phyloP scores from a whole-genome alignment of 495 filamentous ascomycete species.

The Podospora tetraspora region DNA sequence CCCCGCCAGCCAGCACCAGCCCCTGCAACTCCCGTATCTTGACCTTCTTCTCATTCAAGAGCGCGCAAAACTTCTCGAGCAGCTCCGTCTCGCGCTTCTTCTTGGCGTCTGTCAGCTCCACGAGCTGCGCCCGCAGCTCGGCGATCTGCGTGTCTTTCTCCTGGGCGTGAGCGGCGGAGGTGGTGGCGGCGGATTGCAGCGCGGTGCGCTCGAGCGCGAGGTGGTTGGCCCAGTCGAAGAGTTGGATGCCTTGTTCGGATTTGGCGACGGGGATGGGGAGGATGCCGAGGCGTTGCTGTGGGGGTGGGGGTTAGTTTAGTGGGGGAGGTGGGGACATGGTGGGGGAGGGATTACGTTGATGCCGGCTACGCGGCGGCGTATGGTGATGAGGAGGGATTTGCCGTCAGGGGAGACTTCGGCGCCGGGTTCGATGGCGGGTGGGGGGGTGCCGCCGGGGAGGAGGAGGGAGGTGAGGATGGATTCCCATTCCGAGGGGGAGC shows the following conservation, averaged over 20 bases:
- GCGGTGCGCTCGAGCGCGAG: conserved; percentile 29
- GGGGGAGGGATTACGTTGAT: conserved; percentile 33
- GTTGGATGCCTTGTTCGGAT: conserved; percentile 59
- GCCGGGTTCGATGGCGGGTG: conserved; percentile 38
- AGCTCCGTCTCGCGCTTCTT: conserved; percentile 63
- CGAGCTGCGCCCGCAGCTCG: conserved; percentile 52
- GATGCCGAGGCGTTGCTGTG: conserved; percentile 61
- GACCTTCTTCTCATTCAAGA: conserved; percentile 86
- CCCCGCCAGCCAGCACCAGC: conserved; percentile 36
- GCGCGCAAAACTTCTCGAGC: conserved; percentile 61
- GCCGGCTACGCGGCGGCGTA: conserved; percentile 42
- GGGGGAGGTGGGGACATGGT: conserved; percentile 13
- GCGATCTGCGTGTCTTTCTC: conserved; percentile 41
- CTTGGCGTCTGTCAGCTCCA: conserved; percentile 62
- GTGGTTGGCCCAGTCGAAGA: conserved; percentile 66
- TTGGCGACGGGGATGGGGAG: conserved; percentile 53
- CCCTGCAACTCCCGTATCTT: conserved; percentile 82
- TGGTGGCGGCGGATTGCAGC: conserved; percentile 37
- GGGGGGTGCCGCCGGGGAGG: conserved; percentile 15
- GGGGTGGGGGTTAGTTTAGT: conserved; percentile 22
- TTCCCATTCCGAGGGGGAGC: conserved; percentile 43
- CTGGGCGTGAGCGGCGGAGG: conserved; percentile 41
- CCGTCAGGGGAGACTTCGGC: conserved; percentile 32
- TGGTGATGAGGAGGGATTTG: conserved; percentile 36
- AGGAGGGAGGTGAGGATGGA: conserved; percentile 36